Base-by-base conservation (phyloP, 2,329 filamentous ascomycete genomes). In the Epicoccum nigrum region DNA sequence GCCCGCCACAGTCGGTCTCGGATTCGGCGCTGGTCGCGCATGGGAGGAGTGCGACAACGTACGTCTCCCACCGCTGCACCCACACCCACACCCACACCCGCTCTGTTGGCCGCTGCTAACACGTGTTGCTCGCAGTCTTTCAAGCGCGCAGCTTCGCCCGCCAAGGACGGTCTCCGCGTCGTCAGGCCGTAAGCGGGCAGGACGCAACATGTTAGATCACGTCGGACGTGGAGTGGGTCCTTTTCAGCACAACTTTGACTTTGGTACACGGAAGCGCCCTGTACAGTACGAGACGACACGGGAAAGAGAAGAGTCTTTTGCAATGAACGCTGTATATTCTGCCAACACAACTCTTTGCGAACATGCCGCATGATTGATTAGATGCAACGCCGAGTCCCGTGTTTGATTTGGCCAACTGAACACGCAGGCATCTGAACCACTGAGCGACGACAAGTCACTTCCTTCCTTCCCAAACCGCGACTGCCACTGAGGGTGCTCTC, bases 21-120 rank as follows among this genome's bases (percentile, higher is more conserved):
- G 94, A 51, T 97, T 99, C 75, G 94, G 95, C 74, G 92, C 92
- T 59, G 94, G 94, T 68, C 86, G 95, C 70, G 94, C 94, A 51
- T 99, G 96, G 82, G 94, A 99, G 78, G 94, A 99, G 82, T 97
- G 94, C 79, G 96, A 99, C 81, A 89, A 83, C 67, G 79, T 81
- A 63, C 65, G 76, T 75, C 32, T 27, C 5, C 23, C 23, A 7
- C 6, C 23, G 6, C 23, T 4, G 6, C 6, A 9, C 23, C 6
- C 23, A 25, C 23, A 25, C 21, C n/a, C 42, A 27, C 13, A 5
- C 34, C 17, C 11, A 25, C 15, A 35, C 2, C 27, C 43, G 33
- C 21, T 15, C 30, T 11, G 19, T 25, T 7, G 12, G 20, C 20
- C 23, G 3, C 4, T 6, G 31, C 42, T 51, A 11, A 55, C n/a